Conservation (phyloP, 768 basidiomycete species). For the Termitomyces heimii region DNA sequence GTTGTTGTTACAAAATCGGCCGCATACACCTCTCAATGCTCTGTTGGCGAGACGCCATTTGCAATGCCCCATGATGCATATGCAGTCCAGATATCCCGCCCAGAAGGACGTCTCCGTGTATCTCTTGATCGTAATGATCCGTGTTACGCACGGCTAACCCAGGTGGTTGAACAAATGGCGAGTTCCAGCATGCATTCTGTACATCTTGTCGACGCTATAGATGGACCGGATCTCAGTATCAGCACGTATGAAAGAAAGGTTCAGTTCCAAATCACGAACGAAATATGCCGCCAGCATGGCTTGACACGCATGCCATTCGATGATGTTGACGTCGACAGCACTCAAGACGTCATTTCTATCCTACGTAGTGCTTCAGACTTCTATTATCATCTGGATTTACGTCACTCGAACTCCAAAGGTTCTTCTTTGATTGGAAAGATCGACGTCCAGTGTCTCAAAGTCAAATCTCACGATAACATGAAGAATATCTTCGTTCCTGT, state of each 20-base stretch:
- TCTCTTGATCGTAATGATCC: not conserved
- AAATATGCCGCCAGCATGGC: not conserved
- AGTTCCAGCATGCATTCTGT: not conserved
- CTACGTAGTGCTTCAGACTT: not conserved
- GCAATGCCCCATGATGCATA: not conserved
- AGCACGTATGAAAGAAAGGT: not conserved
- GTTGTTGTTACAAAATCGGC: not conserved
- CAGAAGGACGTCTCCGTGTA: not conserved
- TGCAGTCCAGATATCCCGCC: not conserved
- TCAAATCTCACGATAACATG: not conserved
- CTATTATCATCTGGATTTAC: not conserved
- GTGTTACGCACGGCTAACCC: not conserved
- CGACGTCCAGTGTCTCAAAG: not conserved
- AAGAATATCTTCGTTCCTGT: not conserved
- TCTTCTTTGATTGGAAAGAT: not conserved
- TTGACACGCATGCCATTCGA: not conserved
- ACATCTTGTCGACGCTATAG: not conserved
- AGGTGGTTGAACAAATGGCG: not conserved
- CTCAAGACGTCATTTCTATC: not conserved
- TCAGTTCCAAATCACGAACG: not conserved
- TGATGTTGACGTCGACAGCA: not conserved
- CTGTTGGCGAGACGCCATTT: not conserved
- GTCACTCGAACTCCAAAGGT: not conserved
- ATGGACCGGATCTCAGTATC: not conserved
- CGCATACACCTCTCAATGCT: not conserved